These are phyloP conservation scores for Claviceps spartinae DNA, from an alignment of 2,329 filamentous ascomycete genomes.

Conservation along the genomic window DNA sequence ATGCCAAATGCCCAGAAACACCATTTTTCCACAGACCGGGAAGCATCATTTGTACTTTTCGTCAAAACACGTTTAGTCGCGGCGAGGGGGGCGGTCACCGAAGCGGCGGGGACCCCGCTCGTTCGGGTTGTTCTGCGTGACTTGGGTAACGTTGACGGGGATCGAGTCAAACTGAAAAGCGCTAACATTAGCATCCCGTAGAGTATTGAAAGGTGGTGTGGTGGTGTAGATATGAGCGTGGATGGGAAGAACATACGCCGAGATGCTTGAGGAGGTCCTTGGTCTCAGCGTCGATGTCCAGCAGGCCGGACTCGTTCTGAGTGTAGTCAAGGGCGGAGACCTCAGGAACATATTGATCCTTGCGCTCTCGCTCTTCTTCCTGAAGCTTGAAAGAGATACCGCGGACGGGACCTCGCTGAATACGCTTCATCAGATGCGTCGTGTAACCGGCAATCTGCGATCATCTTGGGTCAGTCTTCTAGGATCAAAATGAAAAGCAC, in stretches of 20 bases:
- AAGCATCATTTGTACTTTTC: conserved; percentile 2
- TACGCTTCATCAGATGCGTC: conserved; percentile 99
- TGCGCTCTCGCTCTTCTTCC: conserved; percentile 99
- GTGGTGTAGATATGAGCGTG: background rate
- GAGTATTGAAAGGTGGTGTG: background rate
- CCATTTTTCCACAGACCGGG: conserved; percentile 18
- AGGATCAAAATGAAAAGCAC: background rate
- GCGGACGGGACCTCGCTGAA: conserved; percentile 96
- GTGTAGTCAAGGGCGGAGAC: conserved; percentile 96
- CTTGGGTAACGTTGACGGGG: conserved; percentile 87
- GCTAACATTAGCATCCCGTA: conserved; percentile 15
- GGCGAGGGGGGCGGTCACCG: conserved; percentile 42
- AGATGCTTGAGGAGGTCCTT: conserved; percentile 98
- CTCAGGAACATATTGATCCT: conserved; percentile 99
- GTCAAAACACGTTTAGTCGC: conserved; percentile 14
- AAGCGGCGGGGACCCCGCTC: conserved; percentile 71
- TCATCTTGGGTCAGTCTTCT: background rate
- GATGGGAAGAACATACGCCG: conserved; percentile 58
- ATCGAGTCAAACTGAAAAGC: conserved; percentile 76
- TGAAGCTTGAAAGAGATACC: conserved; percentile 99
- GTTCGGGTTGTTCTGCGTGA: conserved; percentile 73
- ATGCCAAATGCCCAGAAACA: conserved; percentile 31
- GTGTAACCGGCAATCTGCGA: conserved; percentile 90
- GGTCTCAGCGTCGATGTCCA: conserved; percentile 94
- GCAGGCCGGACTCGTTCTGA: conserved; percentile 83